Conservation (phyloP, 73 alveolate genomes). For the Paramecium caudatum region DNA sequence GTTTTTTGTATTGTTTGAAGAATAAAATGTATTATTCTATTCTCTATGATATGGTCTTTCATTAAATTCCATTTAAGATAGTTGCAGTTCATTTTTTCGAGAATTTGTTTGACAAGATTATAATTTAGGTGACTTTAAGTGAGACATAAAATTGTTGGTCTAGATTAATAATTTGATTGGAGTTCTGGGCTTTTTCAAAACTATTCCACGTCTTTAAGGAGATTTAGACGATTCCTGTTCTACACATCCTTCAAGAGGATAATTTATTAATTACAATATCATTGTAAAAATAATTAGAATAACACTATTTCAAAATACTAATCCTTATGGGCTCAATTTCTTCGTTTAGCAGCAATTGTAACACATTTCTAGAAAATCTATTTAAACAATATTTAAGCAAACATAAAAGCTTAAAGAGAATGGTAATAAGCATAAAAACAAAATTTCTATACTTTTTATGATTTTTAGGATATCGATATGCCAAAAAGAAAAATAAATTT, state of each 20-base stretch:
- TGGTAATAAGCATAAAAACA: too few relatives aligned
- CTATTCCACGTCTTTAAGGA: background rate
- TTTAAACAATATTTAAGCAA: too few relatives aligned
- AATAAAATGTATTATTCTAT: background rate
- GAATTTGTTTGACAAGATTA: background rate
- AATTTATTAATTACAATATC: conserved; percentile 30
- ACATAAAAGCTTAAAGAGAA: too few relatives aligned
- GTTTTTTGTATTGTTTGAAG: background rate
- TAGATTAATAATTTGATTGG: background rate
- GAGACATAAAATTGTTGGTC: background rate
- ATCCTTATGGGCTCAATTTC: too few relatives aligned
- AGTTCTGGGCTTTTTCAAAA: background rate
- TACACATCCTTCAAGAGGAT: conserved; percentile 30
- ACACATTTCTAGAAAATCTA: too few relatives aligned
- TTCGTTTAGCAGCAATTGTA: too few relatives aligned
- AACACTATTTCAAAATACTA: too few relatives aligned
- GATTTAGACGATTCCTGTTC: background rate
- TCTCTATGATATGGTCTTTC: background rate
- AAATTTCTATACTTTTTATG: too few relatives aligned
- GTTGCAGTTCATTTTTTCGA: background rate
- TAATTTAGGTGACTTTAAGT: background rate
- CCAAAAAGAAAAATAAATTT: too few relatives aligned
- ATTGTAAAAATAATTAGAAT: background rate
- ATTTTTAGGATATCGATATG: too few relatives aligned
- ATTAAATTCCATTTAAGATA: background rate